These are phyloP conservation scores for Diatrype stigma DNA, from an alignment of 2,329 filamentous ascomycete genomes.

Conservation along the genomic window DNA sequence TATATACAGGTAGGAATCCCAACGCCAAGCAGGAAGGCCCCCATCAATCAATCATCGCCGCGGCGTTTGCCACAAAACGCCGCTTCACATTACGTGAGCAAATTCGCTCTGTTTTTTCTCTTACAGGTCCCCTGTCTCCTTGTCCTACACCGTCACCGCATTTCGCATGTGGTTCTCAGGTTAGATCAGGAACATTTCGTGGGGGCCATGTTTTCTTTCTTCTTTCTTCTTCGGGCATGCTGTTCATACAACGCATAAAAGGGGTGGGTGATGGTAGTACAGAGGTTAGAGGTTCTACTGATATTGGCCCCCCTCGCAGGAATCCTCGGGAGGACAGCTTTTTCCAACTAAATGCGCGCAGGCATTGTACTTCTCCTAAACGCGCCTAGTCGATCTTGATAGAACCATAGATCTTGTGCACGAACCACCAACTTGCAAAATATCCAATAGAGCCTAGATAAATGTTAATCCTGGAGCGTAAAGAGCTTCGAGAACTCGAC, in stretches of 20 bases:
- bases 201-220: too few species aligned
- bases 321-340: not conserved
- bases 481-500: not conserved
- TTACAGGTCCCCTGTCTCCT: too few species aligned
- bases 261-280: not conserved
- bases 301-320: not conserved
- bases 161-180: too few species aligned
- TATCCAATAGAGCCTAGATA: conserved; percentile 84
- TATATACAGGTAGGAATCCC: not conserved
- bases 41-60: not conserved
- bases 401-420: conserved; percentile 90
- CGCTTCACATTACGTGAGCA: not conserved
- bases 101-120: too few species aligned
- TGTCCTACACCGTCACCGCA: too few species aligned
- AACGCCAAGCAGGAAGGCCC: not conserved
- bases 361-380: too few species aligned
- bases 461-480: conserved; percentile 6
- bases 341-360: too few species aligned
- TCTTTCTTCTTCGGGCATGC: not conserved
- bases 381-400: conserved; percentile 83
- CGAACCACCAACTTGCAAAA: conserved; percentile 91
- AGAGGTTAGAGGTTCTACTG: not conserved
- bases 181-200: too few species aligned
- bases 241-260: not conserved
- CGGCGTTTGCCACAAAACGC: not conserved